phyloP scores from a whole-genome alignment of 306 rosid genomes.

The Trifolium dubium region DNA sequence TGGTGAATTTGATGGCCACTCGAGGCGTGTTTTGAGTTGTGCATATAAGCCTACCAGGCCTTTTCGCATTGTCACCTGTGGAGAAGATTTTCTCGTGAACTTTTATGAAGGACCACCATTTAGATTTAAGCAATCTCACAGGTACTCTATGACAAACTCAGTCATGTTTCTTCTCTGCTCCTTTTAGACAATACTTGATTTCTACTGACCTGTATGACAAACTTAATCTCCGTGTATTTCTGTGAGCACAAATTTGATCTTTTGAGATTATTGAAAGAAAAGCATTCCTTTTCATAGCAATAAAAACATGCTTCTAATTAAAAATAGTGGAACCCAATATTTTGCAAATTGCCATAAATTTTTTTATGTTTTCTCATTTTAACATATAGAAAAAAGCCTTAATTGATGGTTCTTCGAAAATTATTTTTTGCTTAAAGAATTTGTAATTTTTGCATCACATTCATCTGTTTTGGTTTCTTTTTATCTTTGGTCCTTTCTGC shows the following conservation, averaged over 20 bases:
- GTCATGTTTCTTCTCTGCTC: not conserved
- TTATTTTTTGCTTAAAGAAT: not conserved
- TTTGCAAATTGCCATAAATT: not conserved
- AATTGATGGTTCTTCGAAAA: not conserved
- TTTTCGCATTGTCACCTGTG: slow-evolving; percentile 86
- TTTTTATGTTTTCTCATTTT: not conserved
- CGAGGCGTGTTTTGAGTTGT: slow-evolving; percentile 88
- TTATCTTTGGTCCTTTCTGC: slow-evolving; percentile 24
- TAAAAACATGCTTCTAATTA: not conserved
- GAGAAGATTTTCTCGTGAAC: slow-evolving; percentile 91
- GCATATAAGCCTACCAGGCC: slow-evolving; percentile 94
- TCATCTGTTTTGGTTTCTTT: slow-evolving; percentile 28
- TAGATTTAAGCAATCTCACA: slow-evolving; percentile 85
- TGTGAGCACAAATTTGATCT: not conserved
- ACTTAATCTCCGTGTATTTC: not conserved
- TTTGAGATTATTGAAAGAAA: not conserved
- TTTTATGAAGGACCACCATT: slow-evolving; percentile 97
- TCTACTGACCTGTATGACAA: not conserved
- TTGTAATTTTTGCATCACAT: not conserved
- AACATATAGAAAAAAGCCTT: not conserved
- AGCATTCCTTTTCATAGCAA: not conserved
- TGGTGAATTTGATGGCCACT: slow-evolving; percentile 98
- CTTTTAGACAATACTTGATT: not conserved
- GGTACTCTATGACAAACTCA: slow-evolving; percentile 49
- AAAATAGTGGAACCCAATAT: not conserved